phyloP scores from a whole-genome alignment of 257 asterid species.

The Solanum bukasovii region DNA sequence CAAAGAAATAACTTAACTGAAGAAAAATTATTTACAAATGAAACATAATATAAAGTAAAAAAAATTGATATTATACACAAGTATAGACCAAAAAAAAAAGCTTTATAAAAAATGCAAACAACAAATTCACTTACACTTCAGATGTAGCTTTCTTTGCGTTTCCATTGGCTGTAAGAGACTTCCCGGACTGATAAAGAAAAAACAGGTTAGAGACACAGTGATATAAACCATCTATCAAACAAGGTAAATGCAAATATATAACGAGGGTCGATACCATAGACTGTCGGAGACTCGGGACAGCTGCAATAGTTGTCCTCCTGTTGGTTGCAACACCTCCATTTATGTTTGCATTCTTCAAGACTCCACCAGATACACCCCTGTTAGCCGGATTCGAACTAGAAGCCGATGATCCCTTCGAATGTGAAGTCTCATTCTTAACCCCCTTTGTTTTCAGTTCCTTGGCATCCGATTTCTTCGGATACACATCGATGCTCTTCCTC shows the following conservation, averaged over 20 bases:
- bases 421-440: slow-evolving; percentile 21
- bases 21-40: background rate
- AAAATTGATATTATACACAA: background rate
- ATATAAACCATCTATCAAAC: background rate
- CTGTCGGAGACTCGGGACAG: slow-evolving; percentile 22
- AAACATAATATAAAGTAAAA: background rate
- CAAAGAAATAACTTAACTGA: background rate
- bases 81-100: background rate
- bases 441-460: slow-evolving; percentile 22
- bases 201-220: background rate
- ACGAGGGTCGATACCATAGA: slow-evolving; percentile 22
- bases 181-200: slow-evolving; percentile 25
- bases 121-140: slow-evolving; percentile 33
- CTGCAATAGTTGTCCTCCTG: slow-evolving; percentile 30
- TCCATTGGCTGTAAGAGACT: slow-evolving; percentile 28
- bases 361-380: background rate
- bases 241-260: background rate
- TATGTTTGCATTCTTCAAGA: background rate
- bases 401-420: slow-evolving; percentile 7
- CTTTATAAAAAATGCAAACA: background rate
- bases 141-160: slow-evolving; percentile 8
- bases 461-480: slow-evolving; percentile 31
- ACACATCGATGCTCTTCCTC: slow-evolving; percentile 40
- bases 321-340: slow-evolving; percentile 9
- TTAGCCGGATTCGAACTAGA: slow-evolving; percentile 1